Evolutionary conservation across 257 asterid genomes (phyloP).

Genomic region (Solanum neorickii): DNA sequence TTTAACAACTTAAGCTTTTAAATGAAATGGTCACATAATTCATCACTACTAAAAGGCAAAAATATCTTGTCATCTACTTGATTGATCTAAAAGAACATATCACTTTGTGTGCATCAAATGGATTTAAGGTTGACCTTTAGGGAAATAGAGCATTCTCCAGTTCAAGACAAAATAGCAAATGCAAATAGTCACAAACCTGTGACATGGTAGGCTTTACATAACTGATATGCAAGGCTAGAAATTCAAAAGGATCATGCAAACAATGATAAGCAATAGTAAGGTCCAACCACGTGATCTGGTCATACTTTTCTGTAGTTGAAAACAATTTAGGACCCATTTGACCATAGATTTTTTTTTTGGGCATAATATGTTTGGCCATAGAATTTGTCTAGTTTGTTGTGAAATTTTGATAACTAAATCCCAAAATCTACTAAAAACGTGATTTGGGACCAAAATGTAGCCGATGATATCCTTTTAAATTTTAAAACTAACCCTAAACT

Average conservation of each 20-base stretch:
- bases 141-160: background rate
- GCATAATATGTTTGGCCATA: background rate
- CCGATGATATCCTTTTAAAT: background rate
- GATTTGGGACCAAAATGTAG: background rate
- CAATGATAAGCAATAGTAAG: background rate
- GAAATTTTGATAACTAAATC: background rate
- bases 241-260: background rate
- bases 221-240: background rate
- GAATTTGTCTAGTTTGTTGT: background rate
- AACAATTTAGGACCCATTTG: background rate
- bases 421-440: background rate
- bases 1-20: background rate
- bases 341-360: background rate
- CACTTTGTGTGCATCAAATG: background rate
- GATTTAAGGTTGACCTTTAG: background rate
- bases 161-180: background rate
- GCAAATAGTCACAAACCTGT: background rate
- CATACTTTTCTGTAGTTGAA: background rate
- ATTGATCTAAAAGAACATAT: background rate
- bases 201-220: background rate
- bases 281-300: background rate
- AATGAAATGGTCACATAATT: background rate
- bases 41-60: background rate
- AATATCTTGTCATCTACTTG: background rate
- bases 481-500: background rate